Evolutionary conservation across 2,329 filamentous ascomycete species (phyloP), one percentile per base, ranked within the genome.

Genomic region (Sporothrix globosa): DNA sequence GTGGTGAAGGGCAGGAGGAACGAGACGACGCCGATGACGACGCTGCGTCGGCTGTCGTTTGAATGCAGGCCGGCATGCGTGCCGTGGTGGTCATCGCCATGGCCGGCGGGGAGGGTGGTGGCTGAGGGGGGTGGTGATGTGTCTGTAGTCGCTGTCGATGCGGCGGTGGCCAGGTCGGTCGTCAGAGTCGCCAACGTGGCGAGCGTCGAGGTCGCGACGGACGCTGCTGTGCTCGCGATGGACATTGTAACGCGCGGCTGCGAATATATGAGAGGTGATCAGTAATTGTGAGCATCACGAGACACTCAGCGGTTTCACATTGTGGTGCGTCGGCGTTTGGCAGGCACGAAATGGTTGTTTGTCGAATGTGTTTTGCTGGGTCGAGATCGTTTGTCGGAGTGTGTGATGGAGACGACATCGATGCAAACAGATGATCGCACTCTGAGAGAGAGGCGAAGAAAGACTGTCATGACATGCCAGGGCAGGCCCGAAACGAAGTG

Each of bases 1-100:
- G 74, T 76, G 11, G 76, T 75, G 11, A 78, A 68, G 6, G 74
- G 72, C 65, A 76, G 76, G 9, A 77, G 71, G 10, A 74, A 66
- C 52, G 74, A 72, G 39, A 76, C 74, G 53, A 74, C 72, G 48
- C 71, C 72, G 48, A 79, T 73, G 54, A 77, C 73, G 9, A 76
- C 73, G 53, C 68, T 66, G 9, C 73, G 73, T 46, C 73, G 75
- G 27, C 73, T 71, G 67, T 76, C 74, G 61, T 63, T 56, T 5
- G 65, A 50, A 17, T 34, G 58, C 14, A 19, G 30, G 19, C 34
- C 56, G 11, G 34, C 19, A 13, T 60, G 56, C 6, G 34, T 34
- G 34, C 56, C 13, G 21, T 63, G 56, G 39, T 27, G n/a, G n/a
- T 24, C 24, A 19, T 61, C 27, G 44, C 19, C 56, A 7, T 34